Evolutionary conservation across 768 basidiomycete species (phyloP), one percentile per base, ranked within the genome.

Genomic region (Hemileccinum rubropunctum): DNA sequence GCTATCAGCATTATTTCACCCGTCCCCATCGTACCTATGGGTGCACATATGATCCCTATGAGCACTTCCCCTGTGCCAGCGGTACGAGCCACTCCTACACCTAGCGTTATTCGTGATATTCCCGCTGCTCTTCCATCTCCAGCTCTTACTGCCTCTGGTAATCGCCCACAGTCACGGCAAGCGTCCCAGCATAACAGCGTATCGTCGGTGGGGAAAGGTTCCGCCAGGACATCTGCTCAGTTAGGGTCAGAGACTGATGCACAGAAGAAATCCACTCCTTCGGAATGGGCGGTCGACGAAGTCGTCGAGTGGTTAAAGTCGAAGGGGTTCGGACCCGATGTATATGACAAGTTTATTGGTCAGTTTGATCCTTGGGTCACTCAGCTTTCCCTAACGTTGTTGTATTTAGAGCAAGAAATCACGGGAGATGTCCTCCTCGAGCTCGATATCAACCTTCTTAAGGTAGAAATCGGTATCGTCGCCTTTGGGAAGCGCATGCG

Each of bases 401-500:
- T 39, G 3, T 46, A 17, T 35, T 52, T 64, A 94, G 95, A 98
- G 71, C 94, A 99, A 82, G 97, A 99, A 73, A 98, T 99, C 47
- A 91, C 94, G 0, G 97, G 97, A 17, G 97, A 99, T 59, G 91
- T 98, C 28, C 81, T 99, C 7, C 83, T 98, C 48, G 95, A 97
- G 61, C 86, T 98, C 52, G 93, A 98, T 54, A 82, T 86, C 47
- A 88, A 86, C 61, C 77, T 97, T 14, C 84, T 99, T 59, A 98
- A 98, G 72, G 76, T 73, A 10, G 95, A 98, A 72, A 86, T 99
- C 46, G 97, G 94, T 20, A 92, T 99, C 56, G 74, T 79, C 61
- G 93, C 93, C 4, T 97, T 95, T 58, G 97, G 97, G 12, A 97
- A 97, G 65, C 90, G 97, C 15, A 78, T 91, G 67, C 84, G 91